A percentile compares a stretch with the other conserved stretches of the same genome.
These are phyloP conservation scores for Gentiana dahurica DNA, from an alignment of 257 asterid species.

Conservation along the genomic window DNA sequence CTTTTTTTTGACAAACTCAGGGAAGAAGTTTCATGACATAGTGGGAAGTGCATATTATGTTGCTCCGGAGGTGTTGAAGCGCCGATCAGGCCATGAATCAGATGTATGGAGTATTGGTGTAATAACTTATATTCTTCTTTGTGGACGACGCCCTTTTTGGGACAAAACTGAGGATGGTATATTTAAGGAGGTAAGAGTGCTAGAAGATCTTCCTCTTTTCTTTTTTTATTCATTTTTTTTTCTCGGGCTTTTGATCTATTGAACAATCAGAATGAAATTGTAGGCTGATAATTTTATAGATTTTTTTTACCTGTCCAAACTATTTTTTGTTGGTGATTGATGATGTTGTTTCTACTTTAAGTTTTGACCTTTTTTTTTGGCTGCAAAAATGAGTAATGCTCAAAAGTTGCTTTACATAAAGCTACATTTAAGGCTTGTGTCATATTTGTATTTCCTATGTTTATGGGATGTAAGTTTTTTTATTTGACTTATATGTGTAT, in stretches of 20 bases:
- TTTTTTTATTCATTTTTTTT: too few relatives aligned
- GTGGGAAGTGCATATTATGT: constrained; percentile 45
- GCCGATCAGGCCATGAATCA: constrained; percentile 75
- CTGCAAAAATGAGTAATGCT: neutral
- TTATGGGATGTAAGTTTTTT: neutral
- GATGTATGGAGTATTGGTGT: too few relatives aligned
- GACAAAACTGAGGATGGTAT: too few relatives aligned
- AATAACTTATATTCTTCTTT: constrained; percentile 47
- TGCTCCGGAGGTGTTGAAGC: constrained; percentile 75
- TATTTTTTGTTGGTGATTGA: too few relatives aligned
- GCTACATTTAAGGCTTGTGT: neutral
- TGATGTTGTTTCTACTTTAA: too few relatives aligned
- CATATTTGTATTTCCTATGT: neutral
- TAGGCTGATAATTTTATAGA: too few relatives aligned
- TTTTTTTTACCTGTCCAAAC: too few relatives aligned
- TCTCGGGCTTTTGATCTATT: too few relatives aligned
- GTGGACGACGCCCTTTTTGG: constrained; percentile 97
- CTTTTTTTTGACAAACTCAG: constrained; percentile 19
- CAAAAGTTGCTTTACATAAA: neutral
- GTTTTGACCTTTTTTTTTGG: too few relatives aligned
- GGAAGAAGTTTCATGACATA: constrained; percentile 77
- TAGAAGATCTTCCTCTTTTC: neutral
- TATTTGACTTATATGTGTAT: neutral
- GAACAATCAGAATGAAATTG: too few relatives aligned
- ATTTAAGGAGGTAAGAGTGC: too few relatives aligned